Percentiles rank a stretch among this genome's conserved stretches.
Evolutionary conservation across 805 yeast genomes (phyloP).

Genomic region (Danielozyma ontarioensis): DNA sequence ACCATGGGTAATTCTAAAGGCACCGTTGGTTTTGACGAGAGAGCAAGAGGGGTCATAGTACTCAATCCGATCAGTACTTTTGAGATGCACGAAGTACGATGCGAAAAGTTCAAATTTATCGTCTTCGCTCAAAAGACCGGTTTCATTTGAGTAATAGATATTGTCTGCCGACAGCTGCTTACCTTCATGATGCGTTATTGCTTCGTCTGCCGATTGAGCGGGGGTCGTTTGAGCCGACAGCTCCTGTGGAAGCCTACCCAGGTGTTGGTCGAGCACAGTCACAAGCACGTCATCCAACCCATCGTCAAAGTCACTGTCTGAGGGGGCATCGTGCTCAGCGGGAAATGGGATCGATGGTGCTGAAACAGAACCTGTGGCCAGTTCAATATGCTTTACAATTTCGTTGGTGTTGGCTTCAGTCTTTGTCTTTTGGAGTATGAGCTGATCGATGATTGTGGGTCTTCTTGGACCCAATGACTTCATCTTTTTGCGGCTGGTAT

Average conservation of each 20-base stretch:
- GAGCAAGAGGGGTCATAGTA: conserved; percentile 15
- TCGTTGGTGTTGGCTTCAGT: neutral
- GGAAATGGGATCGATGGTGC: no score
- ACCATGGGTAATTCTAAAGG: conserved; percentile 3
- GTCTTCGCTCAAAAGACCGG: conserved; percentile 37
- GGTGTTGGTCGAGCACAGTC: no score
- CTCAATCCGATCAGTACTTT: no score
- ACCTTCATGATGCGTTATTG: conserved; percentile 6
- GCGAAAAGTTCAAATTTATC: conserved; percentile 39
- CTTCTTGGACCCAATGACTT: conserved; percentile 3
- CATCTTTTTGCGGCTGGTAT: neutral
- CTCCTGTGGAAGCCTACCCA: no score
- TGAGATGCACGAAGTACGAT: no score
- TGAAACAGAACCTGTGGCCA: no score
- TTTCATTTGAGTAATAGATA: conserved; percentile 19
- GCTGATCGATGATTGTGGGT: neutral
- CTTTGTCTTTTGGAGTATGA: neutral
- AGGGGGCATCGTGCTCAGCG: conserved; percentile 7
- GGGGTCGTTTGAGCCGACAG: neutral
- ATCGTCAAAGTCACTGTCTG: conserved; percentile 20
- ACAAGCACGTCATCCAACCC: conserved; percentile 19
- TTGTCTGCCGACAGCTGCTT: conserved; percentile 14
- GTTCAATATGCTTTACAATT: neutral
- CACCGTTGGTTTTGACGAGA: no score
- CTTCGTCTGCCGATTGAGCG: neutral